Base-by-base conservation (phyloP, 257 asterid genomes). In the Plantago major region DNA sequence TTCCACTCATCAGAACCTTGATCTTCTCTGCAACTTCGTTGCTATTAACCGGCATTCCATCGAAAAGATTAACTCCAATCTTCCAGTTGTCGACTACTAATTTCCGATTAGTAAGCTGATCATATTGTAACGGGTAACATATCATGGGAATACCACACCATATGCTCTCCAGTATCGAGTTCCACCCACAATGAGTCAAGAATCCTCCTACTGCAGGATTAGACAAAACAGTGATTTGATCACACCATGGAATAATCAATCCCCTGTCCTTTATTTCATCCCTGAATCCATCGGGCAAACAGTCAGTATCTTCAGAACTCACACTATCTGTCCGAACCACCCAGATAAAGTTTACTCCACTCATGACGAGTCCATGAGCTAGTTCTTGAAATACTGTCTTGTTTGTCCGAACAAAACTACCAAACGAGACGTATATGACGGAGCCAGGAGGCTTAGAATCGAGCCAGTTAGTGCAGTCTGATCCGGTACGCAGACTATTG, bases 331-430 rank as follows among this genome's bases (percentile, higher is more conserved):
- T 73, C 15, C 96, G 71, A 49, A 81, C 66, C 8, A 81, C 88
- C 96, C 95, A 85, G 22, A 89, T 47, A 51, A 89, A 89, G 56
- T 73, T 65, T 7, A 80, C 85, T 42, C 60, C 72, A 65, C 95
- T 86, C 0, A 72, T 71, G 6, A 77, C 28, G 66, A 85, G 72
- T 8, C 86, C 94, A 22, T 70, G 42, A 18, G 86, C 86, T 65
- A 85, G 64, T 66, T 85, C 94, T 52, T 66, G 74, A 30, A 80
- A 55, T 12, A 61, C 72, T 4, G 66, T 64, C 71, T 76, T 60
- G n/a, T 59, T 81, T 5, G 70, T 28, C 46, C 66, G 71, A 37
- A 58, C 70, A 10, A 69, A 11, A 76, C 94, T 85, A 10, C 94
- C 94, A 46, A 85, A 81, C 11, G 94, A 85, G 70, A 82, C 70